Base-by-base conservation (phyloP, 2,329 filamentous ascomycete genomes). In the Exophiala phaeomuriformis region DNA sequence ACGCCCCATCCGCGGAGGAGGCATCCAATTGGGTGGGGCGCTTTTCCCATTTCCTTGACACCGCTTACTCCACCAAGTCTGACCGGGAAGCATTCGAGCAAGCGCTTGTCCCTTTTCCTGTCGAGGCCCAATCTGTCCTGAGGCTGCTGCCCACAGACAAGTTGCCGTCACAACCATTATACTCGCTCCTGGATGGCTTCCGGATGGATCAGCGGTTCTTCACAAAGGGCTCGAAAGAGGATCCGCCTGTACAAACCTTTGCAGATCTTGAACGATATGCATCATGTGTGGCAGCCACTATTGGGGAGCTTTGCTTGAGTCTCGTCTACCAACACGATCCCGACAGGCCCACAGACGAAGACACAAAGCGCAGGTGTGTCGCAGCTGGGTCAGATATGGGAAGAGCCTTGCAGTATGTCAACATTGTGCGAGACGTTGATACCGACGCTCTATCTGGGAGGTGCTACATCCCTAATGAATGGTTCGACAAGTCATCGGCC, bases 341-440 rank as follows among this genome's bases (percentile, higher is more conserved):
- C 50, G 70, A 44, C 53, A 63, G 8, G 47, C 58, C 3, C 56
- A 67, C 44, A 37, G 51, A 43, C 42, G 55, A n/a, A 46, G 67
- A 30, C 56, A 61, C 5, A 59, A 55, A 53, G 39, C 64, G 71
- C 9, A 64, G 69, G 2, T 72, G 86, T 4, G 70, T 83, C 9
- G 64, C 71, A 10, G 78, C 82, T 0, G 83, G 83, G 1, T 73
- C 75, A 19, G 72, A 75, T 30, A 88, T 88, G 85, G 86, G 86
- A 0, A 77, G 85, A 33, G 85, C 85, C 1, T 70, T 89, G n/a
- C 85, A 90, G 63, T 88, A 85, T 61, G 80, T 87, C 62, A 90
- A 89, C 63, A 88, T 90, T 56, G 82, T 84, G 2, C 81, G 86
- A 27, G 86, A 90, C 63, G 82, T 89, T n/a, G 67, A 71, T 2